A percentile compares a stretch with the other conserved stretches of the same genome.
phyloP scores from a whole-genome alignment of 768 basidiomycete species.

The Neoboletus subvelutipes region DNA sequence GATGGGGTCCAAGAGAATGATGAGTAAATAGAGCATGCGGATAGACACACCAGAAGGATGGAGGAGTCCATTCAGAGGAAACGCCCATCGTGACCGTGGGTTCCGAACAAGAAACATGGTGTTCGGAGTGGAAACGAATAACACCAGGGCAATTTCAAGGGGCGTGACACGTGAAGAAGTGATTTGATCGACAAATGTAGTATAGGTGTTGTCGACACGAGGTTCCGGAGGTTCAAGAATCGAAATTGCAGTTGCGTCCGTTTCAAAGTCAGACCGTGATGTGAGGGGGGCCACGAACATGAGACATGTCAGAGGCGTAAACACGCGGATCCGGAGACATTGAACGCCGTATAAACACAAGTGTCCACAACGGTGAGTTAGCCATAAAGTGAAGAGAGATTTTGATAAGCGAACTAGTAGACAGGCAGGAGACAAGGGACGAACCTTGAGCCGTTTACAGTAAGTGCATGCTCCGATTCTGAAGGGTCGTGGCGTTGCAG shows the following conservation, averaged over 20 bases:
- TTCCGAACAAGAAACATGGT: slow-evolving; percentile 15
- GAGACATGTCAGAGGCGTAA: slow-evolving; percentile 8
- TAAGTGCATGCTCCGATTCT: slow-evolving; percentile 83
- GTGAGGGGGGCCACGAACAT: slow-evolving; percentile 8
- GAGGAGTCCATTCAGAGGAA: slow-evolving; percentile 1
- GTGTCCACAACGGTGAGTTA: not conserved
- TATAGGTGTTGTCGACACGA: slow-evolving; percentile 17
- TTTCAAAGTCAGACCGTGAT: slow-evolving; percentile 12
- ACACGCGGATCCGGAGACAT: slow-evolving; percentile 20
- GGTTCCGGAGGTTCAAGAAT: slow-evolving; percentile 29
- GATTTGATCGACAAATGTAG: slow-evolving; percentile 8
- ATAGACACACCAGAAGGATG: not conserved
- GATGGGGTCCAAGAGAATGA: slow-evolving; percentile 5
- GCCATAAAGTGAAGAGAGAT: slow-evolving; percentile 10
- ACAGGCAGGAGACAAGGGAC: slow-evolving; percentile 25
- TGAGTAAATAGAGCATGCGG: slow-evolving; percentile 1
- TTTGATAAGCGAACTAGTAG: slow-evolving; percentile 22
- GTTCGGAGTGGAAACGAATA: not conserved
- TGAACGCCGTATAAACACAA: slow-evolving; percentile 14
- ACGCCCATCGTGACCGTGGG: slow-evolving; percentile 6
- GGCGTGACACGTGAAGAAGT: slow-evolving; percentile 1
- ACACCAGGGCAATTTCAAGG: not conserved
- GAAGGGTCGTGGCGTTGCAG: slow-evolving; percentile 12
- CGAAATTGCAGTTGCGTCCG: slow-evolving; percentile 22
- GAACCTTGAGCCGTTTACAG: slow-evolving; percentile 86